These are phyloP conservation scores for Marchantia paleacea DNA, from an alignment of 225 moss, liverwort and hornwort genomes.

Conservation along the genomic window DNA sequence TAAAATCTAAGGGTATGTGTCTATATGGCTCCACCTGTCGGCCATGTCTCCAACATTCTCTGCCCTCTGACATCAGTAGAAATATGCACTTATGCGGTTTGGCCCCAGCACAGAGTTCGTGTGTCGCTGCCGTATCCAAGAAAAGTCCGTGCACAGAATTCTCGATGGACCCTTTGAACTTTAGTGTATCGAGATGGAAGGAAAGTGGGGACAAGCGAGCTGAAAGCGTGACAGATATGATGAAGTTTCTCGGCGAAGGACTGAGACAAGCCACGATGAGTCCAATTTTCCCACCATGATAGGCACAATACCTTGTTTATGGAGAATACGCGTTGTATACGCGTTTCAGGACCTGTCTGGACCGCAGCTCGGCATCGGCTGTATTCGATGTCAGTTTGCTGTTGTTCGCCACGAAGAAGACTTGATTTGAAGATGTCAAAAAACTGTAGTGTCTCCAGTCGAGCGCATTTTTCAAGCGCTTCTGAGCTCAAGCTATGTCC, in stretches of 20 bases:
- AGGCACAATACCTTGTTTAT: background rate
- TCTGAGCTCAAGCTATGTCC: too few relatives aligned
- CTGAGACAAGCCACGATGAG: background rate
- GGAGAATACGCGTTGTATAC: background rate
- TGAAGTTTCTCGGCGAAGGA: background rate
- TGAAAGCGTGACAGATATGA: background rate
- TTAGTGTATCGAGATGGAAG: background rate
- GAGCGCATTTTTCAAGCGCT: too few relatives aligned
- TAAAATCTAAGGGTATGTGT: background rate
- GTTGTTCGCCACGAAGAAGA: background rate
- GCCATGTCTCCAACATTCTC: background rate
- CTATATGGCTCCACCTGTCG: background rate
- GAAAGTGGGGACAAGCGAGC: background rate
- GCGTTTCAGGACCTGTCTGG: background rate
- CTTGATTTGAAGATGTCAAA: too few relatives aligned
- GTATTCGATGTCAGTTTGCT: background rate
- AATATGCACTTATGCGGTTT: background rate
- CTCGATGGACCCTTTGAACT: background rate
- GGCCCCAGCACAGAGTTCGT: background rate
- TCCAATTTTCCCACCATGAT: background rate
- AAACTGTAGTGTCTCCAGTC: too few relatives aligned
- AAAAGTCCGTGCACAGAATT: background rate
- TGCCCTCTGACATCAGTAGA: background rate
- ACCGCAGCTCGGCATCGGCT: background rate
- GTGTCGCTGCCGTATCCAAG: background rate